Evolutionary conservation across 176 grass and related monocot species (phyloP).

Genomic region (Eremochloa ophiuroides): DNA sequence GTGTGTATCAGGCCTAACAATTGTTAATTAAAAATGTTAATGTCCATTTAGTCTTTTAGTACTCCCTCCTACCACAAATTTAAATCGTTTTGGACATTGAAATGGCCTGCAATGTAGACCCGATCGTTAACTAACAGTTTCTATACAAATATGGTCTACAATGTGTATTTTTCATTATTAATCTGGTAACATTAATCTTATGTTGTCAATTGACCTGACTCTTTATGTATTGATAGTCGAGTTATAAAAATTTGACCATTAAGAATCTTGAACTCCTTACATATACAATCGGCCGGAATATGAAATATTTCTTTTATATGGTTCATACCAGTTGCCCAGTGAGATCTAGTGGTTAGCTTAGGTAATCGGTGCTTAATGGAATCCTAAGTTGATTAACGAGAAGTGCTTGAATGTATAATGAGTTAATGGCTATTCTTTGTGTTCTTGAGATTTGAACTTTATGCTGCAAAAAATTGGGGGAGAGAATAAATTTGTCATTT

Average conservation of each 20-base stretch:
- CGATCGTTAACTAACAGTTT: neutral
- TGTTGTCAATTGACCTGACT: neutral
- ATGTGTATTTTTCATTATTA: neutral
- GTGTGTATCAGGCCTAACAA: neutral
- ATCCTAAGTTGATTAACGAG: neutral
- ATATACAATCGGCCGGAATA: neutral
- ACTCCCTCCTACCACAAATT: neutral
- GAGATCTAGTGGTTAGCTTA: neutral
- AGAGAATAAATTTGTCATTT: neutral
- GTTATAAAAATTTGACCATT: neutral
- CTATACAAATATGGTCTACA: neutral
- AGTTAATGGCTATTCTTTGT: neutral
- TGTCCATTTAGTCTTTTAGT: neutral
- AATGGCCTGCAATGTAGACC: neutral
- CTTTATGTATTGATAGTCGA: neutral
- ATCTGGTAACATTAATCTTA: neutral
- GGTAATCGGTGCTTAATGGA: neutral
- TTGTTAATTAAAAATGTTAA: neutral
- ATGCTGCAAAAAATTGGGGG: neutral
- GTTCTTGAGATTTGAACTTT: neutral
- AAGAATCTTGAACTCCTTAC: neutral
- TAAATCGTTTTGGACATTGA: neutral
- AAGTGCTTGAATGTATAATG: neutral
- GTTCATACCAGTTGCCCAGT: neutral
- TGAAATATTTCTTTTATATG: neutral